Percentiles rank a stretch among this genome's conserved stretches.
Conservation (phyloP, 2,329 filamentous ascomycete species). For the Sporothrix curviconia region DNA sequence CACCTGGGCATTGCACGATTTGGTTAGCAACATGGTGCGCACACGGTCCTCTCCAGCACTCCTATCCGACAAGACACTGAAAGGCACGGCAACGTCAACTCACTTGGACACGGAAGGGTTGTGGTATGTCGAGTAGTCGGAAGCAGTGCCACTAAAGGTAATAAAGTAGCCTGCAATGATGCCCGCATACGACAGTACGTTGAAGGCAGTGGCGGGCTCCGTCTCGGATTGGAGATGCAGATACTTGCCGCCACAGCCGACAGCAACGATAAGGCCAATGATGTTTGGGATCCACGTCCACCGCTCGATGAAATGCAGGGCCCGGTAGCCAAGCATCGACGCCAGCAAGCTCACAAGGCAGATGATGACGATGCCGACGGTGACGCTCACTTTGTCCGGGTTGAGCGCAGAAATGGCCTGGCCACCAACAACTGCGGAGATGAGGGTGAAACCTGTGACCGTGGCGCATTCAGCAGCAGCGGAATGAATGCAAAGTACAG, state of each 20-base stretch:
- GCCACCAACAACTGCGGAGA: conserved; percentile 51
- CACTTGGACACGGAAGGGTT: conserved; percentile 37
- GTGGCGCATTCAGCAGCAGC: conserved; percentile 51
- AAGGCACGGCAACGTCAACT: conserved; percentile 11
- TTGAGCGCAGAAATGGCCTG: conserved; percentile 44
- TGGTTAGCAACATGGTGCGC: background rate
- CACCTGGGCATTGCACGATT: conserved; percentile 22
- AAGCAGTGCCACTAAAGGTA: conserved; percentile 48
- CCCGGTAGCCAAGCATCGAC: conserved; percentile 49
- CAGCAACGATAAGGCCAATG: conserved; percentile 43
- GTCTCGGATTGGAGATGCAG: conserved; percentile 39
- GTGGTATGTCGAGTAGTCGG: conserved; percentile 55
- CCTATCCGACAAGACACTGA: background rate
- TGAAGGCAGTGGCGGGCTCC: conserved; percentile 31
- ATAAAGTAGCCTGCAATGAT: conserved; percentile 48
- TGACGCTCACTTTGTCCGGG: conserved; percentile 40
- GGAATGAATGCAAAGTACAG: conserved; percentile 46
- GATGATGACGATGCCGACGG: conserved; percentile 51
- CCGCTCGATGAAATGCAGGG: conserved; percentile 48
- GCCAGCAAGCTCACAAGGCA: conserved; percentile 46
- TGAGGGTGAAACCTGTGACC: conserved; percentile 50
- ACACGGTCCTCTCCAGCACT: background rate
- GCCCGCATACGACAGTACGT: conserved; percentile 39
- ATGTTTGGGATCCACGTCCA: conserved; percentile 53
- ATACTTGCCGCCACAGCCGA: conserved; percentile 46